phyloP scores from a whole-genome alignment of 768 basidiomycete genomes.

The Termitomyces sp. region DNA sequence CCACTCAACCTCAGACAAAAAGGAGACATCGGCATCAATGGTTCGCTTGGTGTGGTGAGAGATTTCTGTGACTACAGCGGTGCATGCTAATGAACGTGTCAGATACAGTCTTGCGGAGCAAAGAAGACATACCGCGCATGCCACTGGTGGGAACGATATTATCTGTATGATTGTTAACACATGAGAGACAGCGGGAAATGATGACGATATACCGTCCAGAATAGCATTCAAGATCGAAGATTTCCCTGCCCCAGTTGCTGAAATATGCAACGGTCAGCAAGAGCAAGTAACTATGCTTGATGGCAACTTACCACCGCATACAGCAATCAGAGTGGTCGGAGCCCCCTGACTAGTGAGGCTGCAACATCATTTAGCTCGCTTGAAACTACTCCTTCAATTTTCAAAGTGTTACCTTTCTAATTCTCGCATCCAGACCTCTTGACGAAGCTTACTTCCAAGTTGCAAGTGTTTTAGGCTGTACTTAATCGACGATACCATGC shows the following conservation, averaged over 20 bases:
- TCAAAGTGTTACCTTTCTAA: slow-evolving; percentile 37
- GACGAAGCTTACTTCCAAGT: slow-evolving; percentile 50
- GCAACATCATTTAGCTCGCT: background rate
- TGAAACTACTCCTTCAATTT: background rate
- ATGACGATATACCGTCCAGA: slow-evolving; percentile 41
- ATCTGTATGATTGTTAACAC: slow-evolving; percentile 22
- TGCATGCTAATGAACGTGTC: slow-evolving; percentile 43
- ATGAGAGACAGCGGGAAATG: background rate
- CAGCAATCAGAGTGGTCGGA: slow-evolving; percentile 59
- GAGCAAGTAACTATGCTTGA: background rate
- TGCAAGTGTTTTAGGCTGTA: slow-evolving; percentile 38
- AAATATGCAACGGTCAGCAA: background rate
- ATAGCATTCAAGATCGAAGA: slow-evolving; percentile 60
- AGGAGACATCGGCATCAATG: slow-evolving; percentile 58
- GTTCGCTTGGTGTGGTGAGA: slow-evolving; percentile 50
- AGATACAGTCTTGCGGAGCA: background rate
- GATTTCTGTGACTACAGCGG: slow-evolving; percentile 63
- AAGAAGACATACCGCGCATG: slow-evolving; percentile 46
- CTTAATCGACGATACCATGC: slow-evolving; percentile 50
- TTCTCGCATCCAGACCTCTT: slow-evolving; percentile 59
- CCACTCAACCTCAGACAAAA: slow-evolving; percentile 56
- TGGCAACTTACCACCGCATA: slow-evolving; percentile 49
- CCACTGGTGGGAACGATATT: slow-evolving; percentile 65
- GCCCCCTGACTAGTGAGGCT: slow-evolving; percentile 48
- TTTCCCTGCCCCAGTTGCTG: slow-evolving; percentile 62